A percentile compares a stretch with the other conserved stretches of the same genome.
These are phyloP conservation scores for Fusarium musae DNA, from an alignment of 2,329 filamentous ascomycete genomes.

Conservation along the genomic window DNA sequence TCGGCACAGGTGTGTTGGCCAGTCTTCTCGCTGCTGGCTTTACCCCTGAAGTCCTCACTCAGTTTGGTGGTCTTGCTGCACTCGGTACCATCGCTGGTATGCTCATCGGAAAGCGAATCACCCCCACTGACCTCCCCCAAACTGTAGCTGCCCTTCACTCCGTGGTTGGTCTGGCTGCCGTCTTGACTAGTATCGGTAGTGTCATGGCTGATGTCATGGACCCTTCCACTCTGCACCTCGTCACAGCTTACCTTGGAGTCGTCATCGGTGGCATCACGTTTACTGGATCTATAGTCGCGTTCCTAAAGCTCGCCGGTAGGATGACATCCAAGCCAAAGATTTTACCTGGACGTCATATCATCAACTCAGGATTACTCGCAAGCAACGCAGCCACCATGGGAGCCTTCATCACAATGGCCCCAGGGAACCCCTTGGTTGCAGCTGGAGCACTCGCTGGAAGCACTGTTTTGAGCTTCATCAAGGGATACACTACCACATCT, in stretches of 20 bases:
- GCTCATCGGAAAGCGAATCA: slow-evolving; percentile 86
- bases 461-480: slow-evolving; percentile 80
- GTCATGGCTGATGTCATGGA: slow-evolving; percentile 79
- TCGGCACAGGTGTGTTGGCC: slow-evolving; percentile 83
- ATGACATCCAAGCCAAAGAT: slow-evolving; percentile 82
- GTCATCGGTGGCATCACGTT: slow-evolving; percentile 91
- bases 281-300: slow-evolving; percentile 89
- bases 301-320: slow-evolving; percentile 83
- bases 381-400: slow-evolving; percentile 86
- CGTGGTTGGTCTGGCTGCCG: slow-evolving; percentile 88
- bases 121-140: slow-evolving; percentile 87
- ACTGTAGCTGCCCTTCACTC: slow-evolving; percentile 91
- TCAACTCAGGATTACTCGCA: slow-evolving; percentile 80
- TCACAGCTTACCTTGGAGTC: slow-evolving; percentile 87
- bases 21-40: slow-evolving; percentile 86
- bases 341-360: slow-evolving; percentile 77
- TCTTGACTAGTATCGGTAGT: slow-evolving; percentile 88
- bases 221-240: slow-evolving; percentile 81
- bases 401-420: slow-evolving; percentile 83
- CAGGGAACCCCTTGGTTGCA: slow-evolving; percentile 81
- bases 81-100: slow-evolving; percentile 76
- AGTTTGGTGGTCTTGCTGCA: slow-evolving; percentile 81
- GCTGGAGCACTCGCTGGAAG: slow-evolving; percentile 82
- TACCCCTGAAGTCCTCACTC: slow-evolving; percentile 78
- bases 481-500: slow-evolving; percentile 88